These are phyloP conservation scores for Rhizodiscina lignyota DNA, from an alignment of 495 filamentous ascomycete species.

Conservation along the genomic window DNA sequence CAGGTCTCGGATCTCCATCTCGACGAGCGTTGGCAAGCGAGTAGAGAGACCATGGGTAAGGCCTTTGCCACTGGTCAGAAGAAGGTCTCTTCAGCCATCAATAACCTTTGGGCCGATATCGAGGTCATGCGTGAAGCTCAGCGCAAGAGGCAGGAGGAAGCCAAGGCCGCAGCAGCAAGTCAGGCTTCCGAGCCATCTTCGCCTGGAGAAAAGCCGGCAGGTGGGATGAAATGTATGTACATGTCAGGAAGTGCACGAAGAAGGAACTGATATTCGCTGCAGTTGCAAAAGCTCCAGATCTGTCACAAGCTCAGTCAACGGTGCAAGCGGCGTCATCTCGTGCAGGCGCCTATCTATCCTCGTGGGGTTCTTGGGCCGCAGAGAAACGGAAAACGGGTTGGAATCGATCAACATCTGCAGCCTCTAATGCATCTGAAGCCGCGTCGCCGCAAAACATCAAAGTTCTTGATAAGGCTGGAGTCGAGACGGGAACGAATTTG, in stretches of 20 bases:
- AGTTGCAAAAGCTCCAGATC: constrained; percentile 31
- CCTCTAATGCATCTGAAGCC: too few relatives aligned
- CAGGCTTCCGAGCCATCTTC: constrained; percentile 1
- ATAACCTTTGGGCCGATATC: constrained; percentile 76
- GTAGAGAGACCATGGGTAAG: constrained; percentile 60
- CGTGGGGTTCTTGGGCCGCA: constrained; percentile 87
- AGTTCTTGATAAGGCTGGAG: too few relatives aligned
- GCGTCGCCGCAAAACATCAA: too few relatives aligned
- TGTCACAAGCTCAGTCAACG: constrained; percentile 49
- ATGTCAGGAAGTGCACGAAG: not conserved
- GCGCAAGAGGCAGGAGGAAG: constrained; percentile 37
- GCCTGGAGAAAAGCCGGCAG: constrained; percentile 2
- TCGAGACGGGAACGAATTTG: too few relatives aligned
- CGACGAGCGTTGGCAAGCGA: constrained; percentile 64
- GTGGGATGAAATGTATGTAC: constrained; percentile 7
- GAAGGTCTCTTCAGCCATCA: constrained; percentile 69
- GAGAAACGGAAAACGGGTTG: constrained; percentile 62
- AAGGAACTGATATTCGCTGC: not conserved
- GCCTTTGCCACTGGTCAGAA: constrained; percentile 70
- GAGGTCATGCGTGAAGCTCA: constrained; percentile 73
- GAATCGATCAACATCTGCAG: too few relatives aligned
- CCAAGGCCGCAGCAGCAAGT: constrained; percentile 6
- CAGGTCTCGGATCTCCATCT: constrained; percentile 79
- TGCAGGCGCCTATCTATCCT: constrained; percentile 77
- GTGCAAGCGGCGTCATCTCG: constrained; percentile 50